Conservation (phyloP, 306 rosid genomes). For the Lathyrus tuberosus region DNA sequence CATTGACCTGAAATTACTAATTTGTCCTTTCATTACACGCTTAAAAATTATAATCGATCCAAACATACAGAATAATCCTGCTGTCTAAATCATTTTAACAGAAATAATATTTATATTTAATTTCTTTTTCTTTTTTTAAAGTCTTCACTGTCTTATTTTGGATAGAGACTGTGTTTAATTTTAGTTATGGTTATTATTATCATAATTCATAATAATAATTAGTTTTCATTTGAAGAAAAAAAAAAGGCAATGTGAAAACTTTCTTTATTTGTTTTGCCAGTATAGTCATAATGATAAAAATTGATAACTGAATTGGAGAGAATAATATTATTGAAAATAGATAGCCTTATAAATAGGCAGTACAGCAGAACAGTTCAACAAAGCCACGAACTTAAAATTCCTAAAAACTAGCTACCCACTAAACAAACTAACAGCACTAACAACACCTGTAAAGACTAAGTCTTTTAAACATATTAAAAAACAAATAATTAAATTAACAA, state of each 20-base stretch:
- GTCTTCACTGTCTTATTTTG: not conserved
- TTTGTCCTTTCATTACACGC: constrained; percentile 13
- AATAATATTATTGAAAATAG: too few relatives aligned
- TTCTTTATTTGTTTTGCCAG: not conserved
- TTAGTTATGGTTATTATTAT: not conserved
- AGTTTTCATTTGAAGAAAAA: not conserved
- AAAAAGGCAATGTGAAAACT: not conserved
- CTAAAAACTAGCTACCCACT: too few relatives aligned
- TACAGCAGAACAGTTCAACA: too few relatives aligned
- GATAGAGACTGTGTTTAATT: not conserved
- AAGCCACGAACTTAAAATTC: too few relatives aligned
- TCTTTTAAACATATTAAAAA: too few relatives aligned
- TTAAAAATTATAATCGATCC: not conserved
- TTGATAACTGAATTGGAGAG: too few relatives aligned
- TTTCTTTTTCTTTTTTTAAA: too few relatives aligned
- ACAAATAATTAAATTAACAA: too few relatives aligned
- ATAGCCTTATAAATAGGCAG: too few relatives aligned
- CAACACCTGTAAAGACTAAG: too few relatives aligned
- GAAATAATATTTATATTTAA: not conserved
- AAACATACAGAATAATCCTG: not conserved
- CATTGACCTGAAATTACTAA: constrained; percentile 3
- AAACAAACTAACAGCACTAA: too few relatives aligned
- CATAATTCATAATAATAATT: not conserved
- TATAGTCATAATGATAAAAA: too few relatives aligned
- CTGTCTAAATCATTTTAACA: not conserved